Evolutionary conservation across 805 yeast species (phyloP).

Genomic region (Ogataea chonburiensis): DNA sequence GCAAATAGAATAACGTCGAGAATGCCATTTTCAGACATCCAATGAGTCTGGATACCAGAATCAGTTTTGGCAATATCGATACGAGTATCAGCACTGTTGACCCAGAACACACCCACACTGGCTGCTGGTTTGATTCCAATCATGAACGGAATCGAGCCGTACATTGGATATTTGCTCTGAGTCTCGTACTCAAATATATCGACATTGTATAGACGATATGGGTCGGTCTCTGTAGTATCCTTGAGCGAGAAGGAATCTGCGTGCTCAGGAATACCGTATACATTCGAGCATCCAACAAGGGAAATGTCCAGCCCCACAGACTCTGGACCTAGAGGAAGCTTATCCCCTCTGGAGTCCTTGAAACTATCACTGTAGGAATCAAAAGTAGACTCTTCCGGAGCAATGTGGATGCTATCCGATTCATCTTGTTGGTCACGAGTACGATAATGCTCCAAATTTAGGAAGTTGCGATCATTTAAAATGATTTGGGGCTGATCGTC

Average conservation of each 20-base stretch:
- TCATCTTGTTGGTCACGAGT: constrained; percentile 39
- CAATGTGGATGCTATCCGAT: constrained; percentile 38
- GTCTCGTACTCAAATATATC: constrained; percentile 94
- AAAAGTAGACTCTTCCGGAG: constrained; percentile 60
- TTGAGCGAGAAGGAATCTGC: constrained; percentile 75
- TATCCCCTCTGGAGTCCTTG: constrained; percentile 62
- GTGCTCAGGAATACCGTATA: constrained; percentile 97
- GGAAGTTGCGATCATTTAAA: constrained; percentile 65
- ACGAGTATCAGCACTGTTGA: constrained; percentile 90
- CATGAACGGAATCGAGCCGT: constrained; percentile 91
- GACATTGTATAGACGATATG: constrained; percentile 87
- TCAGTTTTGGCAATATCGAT: constrained; percentile 58
- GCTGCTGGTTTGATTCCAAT: constrained; percentile 58
- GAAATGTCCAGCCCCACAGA: constrained; percentile 78
- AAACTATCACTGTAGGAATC: constrained; percentile 73
- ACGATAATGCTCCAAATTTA: constrained; percentile 85
- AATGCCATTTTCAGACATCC: constrained; percentile 92
- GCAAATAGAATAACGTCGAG: constrained; percentile 74
- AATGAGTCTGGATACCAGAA: constrained; percentile 54
- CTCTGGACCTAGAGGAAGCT: constrained; percentile 82
- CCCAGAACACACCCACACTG: constrained; percentile 84
- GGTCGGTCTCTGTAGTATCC: constrained; percentile 64
- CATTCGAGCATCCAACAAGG: constrained; percentile 57
- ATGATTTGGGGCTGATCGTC: constrained; percentile 48
- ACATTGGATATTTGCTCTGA: constrained; percentile 84